Conservation (phyloP, 2,329 filamentous ascomycete genomes). For the Grosmannia clavigera region DNA sequence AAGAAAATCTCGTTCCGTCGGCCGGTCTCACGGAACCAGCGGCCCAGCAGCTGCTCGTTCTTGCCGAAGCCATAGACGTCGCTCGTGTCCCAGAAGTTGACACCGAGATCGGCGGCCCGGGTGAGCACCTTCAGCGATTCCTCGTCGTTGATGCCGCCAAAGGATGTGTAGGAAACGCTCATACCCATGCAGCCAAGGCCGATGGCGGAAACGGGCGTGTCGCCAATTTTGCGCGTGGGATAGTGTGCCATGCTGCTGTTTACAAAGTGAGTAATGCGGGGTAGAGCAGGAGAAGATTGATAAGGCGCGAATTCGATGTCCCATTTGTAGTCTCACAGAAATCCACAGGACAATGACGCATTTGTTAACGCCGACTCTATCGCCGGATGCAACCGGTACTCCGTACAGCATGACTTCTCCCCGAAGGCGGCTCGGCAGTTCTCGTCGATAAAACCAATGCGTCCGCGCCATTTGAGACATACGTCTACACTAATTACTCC, state of each 20-base stretch:
- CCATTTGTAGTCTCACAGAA: too few relatives aligned
- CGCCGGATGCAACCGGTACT: too few relatives aligned
- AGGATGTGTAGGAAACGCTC: slow-evolving; percentile 21
- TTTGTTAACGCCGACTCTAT: too few relatives aligned
- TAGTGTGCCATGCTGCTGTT: neutral
- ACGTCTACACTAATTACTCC: too few relatives aligned
- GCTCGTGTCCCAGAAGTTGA: slow-evolving; percentile 34
- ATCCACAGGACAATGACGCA: too few relatives aligned
- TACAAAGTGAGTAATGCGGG: neutral
- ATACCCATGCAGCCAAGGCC: slow-evolving; percentile 36
- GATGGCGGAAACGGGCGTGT: slow-evolving; percentile 26
- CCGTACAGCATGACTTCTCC: too few relatives aligned
- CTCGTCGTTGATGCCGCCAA: slow-evolving; percentile 22
- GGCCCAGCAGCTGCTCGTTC: slow-evolving; percentile 28
- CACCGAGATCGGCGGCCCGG: slow-evolving; percentile 27
- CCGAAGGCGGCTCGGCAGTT: too few relatives aligned
- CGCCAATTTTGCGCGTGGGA: slow-evolving; percentile 26
- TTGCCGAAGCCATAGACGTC: slow-evolving; percentile 16
- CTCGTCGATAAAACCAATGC: too few relatives aligned
- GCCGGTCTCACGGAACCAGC: slow-evolving; percentile 29
- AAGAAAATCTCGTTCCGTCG: slow-evolving; percentile 29
- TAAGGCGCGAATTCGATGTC: too few relatives aligned
- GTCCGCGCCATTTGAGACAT: too few relatives aligned
- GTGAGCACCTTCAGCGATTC: slow-evolving; percentile 30
- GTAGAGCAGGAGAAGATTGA: too few relatives aligned